A percentile compares a stretch with the other conserved stretches of the same genome.
Conservation (phyloP, 495 filamentous ascomycete species). For the Penicillium parvum region DNA sequence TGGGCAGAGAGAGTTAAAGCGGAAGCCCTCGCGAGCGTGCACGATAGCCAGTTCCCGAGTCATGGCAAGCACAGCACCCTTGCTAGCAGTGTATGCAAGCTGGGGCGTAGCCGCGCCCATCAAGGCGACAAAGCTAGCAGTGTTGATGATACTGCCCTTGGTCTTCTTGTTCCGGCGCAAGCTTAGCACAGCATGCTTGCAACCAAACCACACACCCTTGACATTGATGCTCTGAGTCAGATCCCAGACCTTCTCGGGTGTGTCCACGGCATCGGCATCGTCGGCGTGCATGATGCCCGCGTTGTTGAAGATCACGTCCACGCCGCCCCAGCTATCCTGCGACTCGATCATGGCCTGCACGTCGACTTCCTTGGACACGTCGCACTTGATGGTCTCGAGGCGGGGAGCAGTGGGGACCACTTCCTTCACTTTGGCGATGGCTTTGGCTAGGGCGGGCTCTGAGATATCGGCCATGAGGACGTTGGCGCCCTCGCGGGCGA, state of each 20-base stretch:
- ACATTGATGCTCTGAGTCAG: constrained; percentile 92
- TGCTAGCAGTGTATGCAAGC: constrained; percentile 90
- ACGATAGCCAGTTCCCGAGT: constrained; percentile 80
- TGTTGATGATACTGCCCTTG: constrained; percentile 85
- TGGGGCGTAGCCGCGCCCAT: constrained; percentile 94
- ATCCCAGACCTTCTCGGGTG: constrained; percentile 91
- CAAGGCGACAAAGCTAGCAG: constrained; percentile 85
- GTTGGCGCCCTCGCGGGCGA: constrained; percentile 82
- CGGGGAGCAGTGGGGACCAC: constrained; percentile 56
- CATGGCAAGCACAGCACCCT: constrained; percentile 87
- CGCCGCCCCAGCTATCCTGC: constrained; percentile 81
- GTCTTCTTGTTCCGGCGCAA: constrained; percentile 77
- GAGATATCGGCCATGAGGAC: constrained; percentile 87
- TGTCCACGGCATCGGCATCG: constrained; percentile 81
- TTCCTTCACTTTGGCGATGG: constrained; percentile 63
- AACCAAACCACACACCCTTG: constrained; percentile 96
- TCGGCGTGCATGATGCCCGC: constrained; percentile 95
- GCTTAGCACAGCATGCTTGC: constrained; percentile 84
- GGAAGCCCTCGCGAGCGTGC: constrained; percentile 75
- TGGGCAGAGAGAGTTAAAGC: constrained; percentile 90
- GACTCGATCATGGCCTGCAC: constrained; percentile 66
- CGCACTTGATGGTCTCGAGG: constrained; percentile 58
- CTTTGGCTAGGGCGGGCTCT: constrained; percentile 63
- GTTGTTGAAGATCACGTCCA: constrained; percentile 97
- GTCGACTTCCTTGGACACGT: constrained; percentile 68